Evolutionary conservation across 352 stramenopile species (phyloP).

Genomic region (Elongisporangium anandrum): DNA sequence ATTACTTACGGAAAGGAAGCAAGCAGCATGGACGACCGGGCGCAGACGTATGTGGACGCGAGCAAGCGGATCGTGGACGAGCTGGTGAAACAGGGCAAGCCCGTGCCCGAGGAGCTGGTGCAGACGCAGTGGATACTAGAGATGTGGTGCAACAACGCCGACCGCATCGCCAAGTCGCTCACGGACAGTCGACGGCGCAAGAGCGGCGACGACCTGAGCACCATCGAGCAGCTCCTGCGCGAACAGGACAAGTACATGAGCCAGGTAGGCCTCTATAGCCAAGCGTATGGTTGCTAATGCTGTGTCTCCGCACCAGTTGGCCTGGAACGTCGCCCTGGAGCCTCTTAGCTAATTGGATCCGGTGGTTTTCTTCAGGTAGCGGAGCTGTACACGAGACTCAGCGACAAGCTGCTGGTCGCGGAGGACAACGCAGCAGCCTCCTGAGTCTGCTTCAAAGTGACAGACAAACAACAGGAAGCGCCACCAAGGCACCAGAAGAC

Average conservation of each 20-base stretch:
- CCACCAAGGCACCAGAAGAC: no score
- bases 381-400: constrained; percentile 32
- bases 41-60: constrained; percentile 20
- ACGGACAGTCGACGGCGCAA: constrained; percentile 29
- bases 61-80: constrained; percentile 29
- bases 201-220: constrained; percentile 10
- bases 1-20: not conserved
- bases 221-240: constrained; percentile 44
- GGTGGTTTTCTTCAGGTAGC: constrained; percentile 20
- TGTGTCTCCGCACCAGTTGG: no score
- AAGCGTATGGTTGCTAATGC: not conserved
- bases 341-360: not conserved
- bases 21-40: constrained; percentile 3
- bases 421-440: not conserved
- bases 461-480: no score
- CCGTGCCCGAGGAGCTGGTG: constrained; percentile 41
- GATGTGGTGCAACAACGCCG: constrained; percentile 61
- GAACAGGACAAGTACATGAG: constrained; percentile 52
- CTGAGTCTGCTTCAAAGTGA: not conserved
- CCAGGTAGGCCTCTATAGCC: no score
- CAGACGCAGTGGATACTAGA: constrained; percentile 63
- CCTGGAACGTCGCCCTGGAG: not conserved
- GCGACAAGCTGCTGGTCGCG: constrained; percentile 19
- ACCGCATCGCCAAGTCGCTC: constrained; percentile 59
- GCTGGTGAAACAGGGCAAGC: constrained; percentile 16